These are phyloP conservation scores for Entomortierella lignicola DNA, from an alignment of 192 early-diverging fungal genomes.

Conservation along the genomic window DNA sequence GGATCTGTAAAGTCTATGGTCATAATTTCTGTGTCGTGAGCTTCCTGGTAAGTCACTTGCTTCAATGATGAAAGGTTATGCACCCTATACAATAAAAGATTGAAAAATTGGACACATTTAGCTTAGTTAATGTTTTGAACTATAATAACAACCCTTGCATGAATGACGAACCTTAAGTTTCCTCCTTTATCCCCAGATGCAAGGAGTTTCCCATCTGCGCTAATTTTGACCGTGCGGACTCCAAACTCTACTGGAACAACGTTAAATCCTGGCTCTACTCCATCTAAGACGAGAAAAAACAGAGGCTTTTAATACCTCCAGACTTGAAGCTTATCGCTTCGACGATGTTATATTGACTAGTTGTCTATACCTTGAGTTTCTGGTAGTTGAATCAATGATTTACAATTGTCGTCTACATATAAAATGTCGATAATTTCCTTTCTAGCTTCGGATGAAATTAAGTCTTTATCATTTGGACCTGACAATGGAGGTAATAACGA, in stretches of 20 bases:
- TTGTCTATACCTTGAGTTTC: slow-evolving; percentile 21
- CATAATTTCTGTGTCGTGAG: slow-evolving; percentile 83
- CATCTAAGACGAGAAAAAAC: slow-evolving; percentile 5
- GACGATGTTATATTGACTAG: too few relatives aligned
- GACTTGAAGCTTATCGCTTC: too few relatives aligned
- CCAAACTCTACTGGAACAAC: slow-evolving; percentile 64
- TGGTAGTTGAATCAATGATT: slow-evolving; percentile 33
- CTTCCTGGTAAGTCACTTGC: slow-evolving; percentile 74
- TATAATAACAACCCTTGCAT: neutral
- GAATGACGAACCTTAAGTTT: slow-evolving; percentile 67
- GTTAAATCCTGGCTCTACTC: slow-evolving; percentile 46
- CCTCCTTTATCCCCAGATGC: slow-evolving; percentile 81
- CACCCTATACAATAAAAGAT: slow-evolving; percentile 55
- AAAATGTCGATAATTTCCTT: slow-evolving; percentile 43
- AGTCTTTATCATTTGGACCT: neutral
- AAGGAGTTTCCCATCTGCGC: slow-evolving; percentile 69
- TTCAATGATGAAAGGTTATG: slow-evolving; percentile 70
- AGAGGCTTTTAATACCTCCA: too few relatives aligned
- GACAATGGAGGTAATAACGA: slow-evolving; percentile 5
- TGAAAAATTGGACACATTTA: too few relatives aligned
- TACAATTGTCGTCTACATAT: slow-evolving; percentile 50
- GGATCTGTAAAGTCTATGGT: slow-evolving; percentile 76
- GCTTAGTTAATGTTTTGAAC: neutral
- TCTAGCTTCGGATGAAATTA: neutral
- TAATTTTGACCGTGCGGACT: slow-evolving; percentile 75